Conservation (phyloP, 2,329 filamentous ascomycete species). For the Colletotrichum spaethianum region DNA sequence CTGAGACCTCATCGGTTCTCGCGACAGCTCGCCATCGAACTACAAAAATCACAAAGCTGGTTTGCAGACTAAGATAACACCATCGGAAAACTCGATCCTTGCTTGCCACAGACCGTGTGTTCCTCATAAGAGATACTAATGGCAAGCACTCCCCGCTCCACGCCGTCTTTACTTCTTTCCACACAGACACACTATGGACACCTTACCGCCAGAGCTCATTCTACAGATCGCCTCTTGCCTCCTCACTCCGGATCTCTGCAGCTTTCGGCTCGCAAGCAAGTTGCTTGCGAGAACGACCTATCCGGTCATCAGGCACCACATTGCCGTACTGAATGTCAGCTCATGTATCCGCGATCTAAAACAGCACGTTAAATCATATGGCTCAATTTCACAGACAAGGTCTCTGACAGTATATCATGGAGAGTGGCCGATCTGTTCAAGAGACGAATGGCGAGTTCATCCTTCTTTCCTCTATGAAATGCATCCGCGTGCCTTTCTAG, state of each 20-base stretch:
- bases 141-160: too few relatives aligned
- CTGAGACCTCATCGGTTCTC: too few relatives aligned
- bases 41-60: too few relatives aligned
- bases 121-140: too few relatives aligned
- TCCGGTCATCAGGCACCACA: neutral
- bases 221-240: neutral
- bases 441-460: constrained; percentile 3
- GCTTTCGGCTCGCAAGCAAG: neutral
- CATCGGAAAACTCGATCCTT: too few relatives aligned
- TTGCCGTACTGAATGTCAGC: neutral
- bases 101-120: too few relatives aligned
- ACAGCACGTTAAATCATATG: neutral
- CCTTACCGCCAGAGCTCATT: neutral
- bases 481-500: neutral
- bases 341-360: neutral
- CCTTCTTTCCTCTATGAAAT: constrained; percentile 1
- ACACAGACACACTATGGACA: neutral
- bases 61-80: too few relatives aligned
- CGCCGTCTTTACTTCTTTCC: neutral
- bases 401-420: constrained; percentile 6
- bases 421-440: constrained; percentile 1
- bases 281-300: neutral
- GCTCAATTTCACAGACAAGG: neutral
- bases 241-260: neutral
- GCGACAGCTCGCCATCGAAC: too few relatives aligned